phyloP scores from a whole-genome alignment of 1,284 basidiomycete genomes.

The Melampsora americana region DNA sequence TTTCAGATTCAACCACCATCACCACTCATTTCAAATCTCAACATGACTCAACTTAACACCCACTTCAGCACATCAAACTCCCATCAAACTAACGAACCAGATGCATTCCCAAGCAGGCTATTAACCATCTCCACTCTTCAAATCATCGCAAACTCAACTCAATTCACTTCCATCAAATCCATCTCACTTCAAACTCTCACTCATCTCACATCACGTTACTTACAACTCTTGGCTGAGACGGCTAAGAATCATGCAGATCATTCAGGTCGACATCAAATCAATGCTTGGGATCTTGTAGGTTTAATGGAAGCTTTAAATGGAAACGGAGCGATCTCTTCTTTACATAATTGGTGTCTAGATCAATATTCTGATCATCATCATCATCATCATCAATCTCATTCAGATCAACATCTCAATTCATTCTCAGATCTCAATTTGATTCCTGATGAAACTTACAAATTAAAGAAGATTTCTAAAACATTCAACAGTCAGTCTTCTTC shows the following conservation, averaged over 20 bases:
- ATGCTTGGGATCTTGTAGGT: constrained; percentile 14
- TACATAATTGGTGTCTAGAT: constrained; percentile 23
- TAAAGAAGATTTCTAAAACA: too few relatives aligned
- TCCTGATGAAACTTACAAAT: neutral
- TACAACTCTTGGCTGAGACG: constrained; percentile 15
- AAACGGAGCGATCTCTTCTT: neutral
- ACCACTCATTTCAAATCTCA: too few relatives aligned
- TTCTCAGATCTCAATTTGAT: neutral
- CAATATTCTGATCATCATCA: neutral
- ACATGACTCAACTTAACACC: neutral
- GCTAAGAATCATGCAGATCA: constrained; percentile 18
- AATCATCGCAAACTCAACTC: constrained; percentile 20
- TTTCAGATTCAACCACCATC: too few relatives aligned
- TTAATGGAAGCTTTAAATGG: constrained; percentile 8
- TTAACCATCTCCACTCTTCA: constrained; percentile 17
- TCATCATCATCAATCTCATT: neutral
- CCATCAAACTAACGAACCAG: constrained; percentile 8
- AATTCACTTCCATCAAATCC: constrained; percentile 27
- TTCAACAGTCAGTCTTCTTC: too few relatives aligned
- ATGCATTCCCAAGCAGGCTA: neutral
- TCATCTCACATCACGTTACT: constrained; percentile 6
- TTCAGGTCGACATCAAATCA: constrained; percentile 11
- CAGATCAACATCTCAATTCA: neutral
- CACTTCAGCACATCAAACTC: neutral
- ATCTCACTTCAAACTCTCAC: constrained; percentile 20